Percentiles rank a stretch among this genome's conserved stretches.
Conservation (phyloP, 2,329 filamentous ascomycete genomes). For the Amesomyces nigricolor region DNA sequence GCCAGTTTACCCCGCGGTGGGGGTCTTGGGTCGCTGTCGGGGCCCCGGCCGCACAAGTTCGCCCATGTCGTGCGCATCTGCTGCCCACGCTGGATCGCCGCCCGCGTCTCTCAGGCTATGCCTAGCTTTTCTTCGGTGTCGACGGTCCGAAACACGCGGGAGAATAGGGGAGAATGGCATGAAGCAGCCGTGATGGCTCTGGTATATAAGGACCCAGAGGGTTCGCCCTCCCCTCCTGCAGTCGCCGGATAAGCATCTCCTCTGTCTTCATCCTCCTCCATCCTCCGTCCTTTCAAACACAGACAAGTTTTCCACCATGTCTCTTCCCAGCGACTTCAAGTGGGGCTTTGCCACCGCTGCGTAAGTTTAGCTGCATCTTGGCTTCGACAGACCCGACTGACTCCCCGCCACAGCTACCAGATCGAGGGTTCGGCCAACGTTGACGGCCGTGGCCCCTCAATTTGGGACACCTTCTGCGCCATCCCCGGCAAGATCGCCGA, state of each 20-base stretch:
- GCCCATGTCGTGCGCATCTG: conserved; percentile 7
- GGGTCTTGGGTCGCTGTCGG: conserved; percentile 12
- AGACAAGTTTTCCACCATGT: conserved; percentile 36
- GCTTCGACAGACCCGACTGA: background rate
- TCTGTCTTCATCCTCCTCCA: background rate
- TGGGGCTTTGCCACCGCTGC: conserved; percentile 78
- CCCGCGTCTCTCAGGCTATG: conserved; percentile 26
- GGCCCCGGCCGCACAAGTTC: conserved; percentile 5
- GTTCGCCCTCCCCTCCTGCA: background rate
- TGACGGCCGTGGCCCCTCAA: conserved; percentile 74
- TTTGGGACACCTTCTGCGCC: conserved; percentile 86
- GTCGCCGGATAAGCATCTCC: background rate
- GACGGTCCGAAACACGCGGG: conserved; percentile 45
- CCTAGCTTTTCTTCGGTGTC: conserved; percentile 43
- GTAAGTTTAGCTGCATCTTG: conserved; percentile 40
- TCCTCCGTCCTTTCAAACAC: background rate
- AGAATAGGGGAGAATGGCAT: conserved; percentile 34
- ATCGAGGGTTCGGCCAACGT: conserved; percentile 71
- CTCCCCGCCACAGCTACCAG: conserved; percentile 60
- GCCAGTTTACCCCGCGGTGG: conserved; percentile 24
- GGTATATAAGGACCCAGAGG: conserved; percentile 23
- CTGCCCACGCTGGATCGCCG: conserved; percentile 14
- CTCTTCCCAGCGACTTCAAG: conserved; percentile 63
- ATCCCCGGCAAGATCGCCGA: conserved; percentile 79
- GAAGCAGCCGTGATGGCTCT: conserved; percentile 20